Conservation (phyloP, 2,329 filamentous ascomycete species). For the Chaetothyriales sp. region DNA sequence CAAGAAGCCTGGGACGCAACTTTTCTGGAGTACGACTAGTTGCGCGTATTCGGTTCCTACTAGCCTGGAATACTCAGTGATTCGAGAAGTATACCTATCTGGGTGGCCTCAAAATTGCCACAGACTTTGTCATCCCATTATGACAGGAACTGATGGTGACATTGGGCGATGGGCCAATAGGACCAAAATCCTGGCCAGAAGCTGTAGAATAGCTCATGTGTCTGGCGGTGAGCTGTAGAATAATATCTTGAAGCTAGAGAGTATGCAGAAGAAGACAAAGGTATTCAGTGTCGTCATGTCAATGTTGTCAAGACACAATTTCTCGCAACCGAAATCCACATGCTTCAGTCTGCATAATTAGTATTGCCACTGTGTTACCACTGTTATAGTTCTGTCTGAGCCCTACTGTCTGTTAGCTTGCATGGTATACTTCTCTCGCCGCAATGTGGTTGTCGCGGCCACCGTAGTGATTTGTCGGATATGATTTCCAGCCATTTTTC, state of each 20-base stretch:
- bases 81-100: background rate
- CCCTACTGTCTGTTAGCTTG: no score
- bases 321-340: no score
- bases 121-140: background rate
- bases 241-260: no score
- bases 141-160: background rate
- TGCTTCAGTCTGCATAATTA: no score
- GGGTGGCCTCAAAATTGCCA: background rate
- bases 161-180: background rate
- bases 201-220: no score
- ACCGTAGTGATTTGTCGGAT: background rate
- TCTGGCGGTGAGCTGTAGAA: no score
- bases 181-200: no score
- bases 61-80: background rate
- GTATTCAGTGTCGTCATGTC: background rate
- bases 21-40: no score
- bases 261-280: no score
- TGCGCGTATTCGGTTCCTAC: background rate
- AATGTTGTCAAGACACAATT: no score
- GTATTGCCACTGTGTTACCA: no score
- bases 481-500: background rate
- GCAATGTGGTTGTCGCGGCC: background rate
- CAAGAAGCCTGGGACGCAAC: background rate
- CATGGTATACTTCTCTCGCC: background rate
- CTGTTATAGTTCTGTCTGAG: no score